Evolutionary conservation across 805 yeast genomes (phyloP).

Genomic region (Lachancea sp.): DNA sequence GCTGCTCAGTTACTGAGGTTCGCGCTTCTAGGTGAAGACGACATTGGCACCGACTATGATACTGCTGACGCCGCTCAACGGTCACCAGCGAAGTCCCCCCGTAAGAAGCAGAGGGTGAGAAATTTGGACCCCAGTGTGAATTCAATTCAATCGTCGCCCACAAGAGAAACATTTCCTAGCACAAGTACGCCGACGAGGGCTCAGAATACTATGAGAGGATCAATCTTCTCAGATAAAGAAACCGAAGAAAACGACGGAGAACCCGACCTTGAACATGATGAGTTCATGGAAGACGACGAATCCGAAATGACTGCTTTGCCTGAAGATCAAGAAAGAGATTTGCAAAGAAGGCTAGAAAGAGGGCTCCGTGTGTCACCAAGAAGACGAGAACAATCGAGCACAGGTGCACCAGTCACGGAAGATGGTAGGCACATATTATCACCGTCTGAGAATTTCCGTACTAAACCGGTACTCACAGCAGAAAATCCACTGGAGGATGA

Average conservation of each 20-base stretch:
- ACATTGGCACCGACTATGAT: slow-evolving; percentile 22
- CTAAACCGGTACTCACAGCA: slow-evolving; percentile 14
- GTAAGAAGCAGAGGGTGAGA: slow-evolving; percentile 28
- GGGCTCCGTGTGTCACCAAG: slow-evolving; percentile 31
- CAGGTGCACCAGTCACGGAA: slow-evolving; percentile 5
- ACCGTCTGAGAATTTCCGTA: slow-evolving; percentile 5
- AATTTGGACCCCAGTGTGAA: slow-evolving; percentile 15
- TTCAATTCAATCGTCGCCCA: slow-evolving; percentile 6
- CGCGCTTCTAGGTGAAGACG: slow-evolving; percentile 56
- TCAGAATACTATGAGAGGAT: slow-evolving; percentile 31
- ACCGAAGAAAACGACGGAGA: slow-evolving; percentile 27
- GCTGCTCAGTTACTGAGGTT: slow-evolving; percentile 82
- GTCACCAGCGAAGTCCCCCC: slow-evolving; percentile 37
- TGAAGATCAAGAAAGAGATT: slow-evolving; percentile 28
- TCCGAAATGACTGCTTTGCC: slow-evolving; percentile 26
- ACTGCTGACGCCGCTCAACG: slow-evolving; percentile 27
- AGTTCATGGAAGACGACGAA: slow-evolving; percentile 14
- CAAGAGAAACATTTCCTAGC: slow-evolving; percentile 1
- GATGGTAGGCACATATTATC: slow-evolving; percentile 7
- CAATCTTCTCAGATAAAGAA: slow-evolving; percentile 32
- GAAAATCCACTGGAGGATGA: slow-evolving; percentile 20
- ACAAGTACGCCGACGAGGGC: slow-evolving; percentile 30
- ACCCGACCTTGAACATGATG: slow-evolving; percentile 26
- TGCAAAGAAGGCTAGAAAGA: slow-evolving; percentile 23
- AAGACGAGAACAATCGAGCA: slow-evolving; percentile 13